A percentile compares a stretch with the other conserved stretches of the same genome.
These are phyloP conservation scores for Myxozyma melibiosi DNA, from an alignment of 805 yeast genomes.

Conservation along the genomic window DNA sequence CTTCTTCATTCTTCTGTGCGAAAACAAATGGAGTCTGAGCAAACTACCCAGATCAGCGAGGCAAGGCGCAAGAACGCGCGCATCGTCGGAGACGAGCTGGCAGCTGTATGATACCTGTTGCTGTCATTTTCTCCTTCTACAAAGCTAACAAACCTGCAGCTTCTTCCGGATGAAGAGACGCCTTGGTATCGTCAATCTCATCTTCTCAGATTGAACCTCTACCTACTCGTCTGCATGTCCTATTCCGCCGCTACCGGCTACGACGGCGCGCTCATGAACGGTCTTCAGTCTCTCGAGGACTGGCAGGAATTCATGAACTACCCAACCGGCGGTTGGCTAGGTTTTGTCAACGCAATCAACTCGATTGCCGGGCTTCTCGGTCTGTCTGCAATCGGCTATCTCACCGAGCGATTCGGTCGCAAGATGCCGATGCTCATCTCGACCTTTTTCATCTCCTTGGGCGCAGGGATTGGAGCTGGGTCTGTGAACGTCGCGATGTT, in stretches of 20 bases:
- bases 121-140: too few species aligned
- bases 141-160: too few species aligned
- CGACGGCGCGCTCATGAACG: constrained; percentile 21
- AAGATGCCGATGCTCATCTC: background rate
- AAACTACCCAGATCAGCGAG: too few species aligned
- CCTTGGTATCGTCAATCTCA: too few species aligned
- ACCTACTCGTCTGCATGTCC: background rate
- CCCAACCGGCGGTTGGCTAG: constrained; percentile 21
- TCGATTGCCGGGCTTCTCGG: constrained; percentile 11
- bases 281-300: constrained; percentile 14
- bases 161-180: too few species aligned
- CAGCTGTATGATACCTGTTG: too few species aligned
- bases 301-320: constrained; percentile 16
- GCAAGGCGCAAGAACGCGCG: too few species aligned
- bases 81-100: too few species aligned
- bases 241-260: constrained; percentile 3
- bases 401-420: constrained; percentile 9
- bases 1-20: too few species aligned
- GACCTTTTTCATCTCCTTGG: constrained; percentile 1
- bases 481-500: constrained; percentile 1
- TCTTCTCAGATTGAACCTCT: too few species aligned
- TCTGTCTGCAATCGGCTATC: background rate
- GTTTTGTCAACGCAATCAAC: constrained; percentile 20
- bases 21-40: too few species aligned
- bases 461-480: constrained; percentile 11